phyloP scores from a whole-genome alignment of 208 protist genomes.

The Sergeia podlipaevii region DNA sequence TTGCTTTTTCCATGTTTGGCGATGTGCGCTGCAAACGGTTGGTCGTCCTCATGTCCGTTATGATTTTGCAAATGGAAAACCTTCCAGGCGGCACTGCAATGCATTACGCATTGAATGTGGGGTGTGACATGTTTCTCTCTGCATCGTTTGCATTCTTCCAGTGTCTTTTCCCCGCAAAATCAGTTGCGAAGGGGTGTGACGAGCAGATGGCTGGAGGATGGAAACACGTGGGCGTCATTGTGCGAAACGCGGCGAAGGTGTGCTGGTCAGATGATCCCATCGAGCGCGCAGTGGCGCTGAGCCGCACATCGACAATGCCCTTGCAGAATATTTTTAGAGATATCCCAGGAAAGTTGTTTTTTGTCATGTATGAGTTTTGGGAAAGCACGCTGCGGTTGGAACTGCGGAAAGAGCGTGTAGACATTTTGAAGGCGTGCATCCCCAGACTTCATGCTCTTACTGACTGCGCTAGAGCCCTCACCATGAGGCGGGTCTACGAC shows the following conservation, averaged over 20 bases:
- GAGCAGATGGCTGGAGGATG: slow-evolving; percentile 21
- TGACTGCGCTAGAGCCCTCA: slow-evolving; percentile 20
- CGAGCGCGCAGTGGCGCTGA: slow-evolving; percentile 30
- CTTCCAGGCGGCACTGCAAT: not conserved
- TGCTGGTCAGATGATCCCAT: slow-evolving; percentile 56
- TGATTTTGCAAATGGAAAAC: slow-evolving; percentile 36
- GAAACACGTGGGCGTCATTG: slow-evolving; percentile 19
- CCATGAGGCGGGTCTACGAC: slow-evolving; percentile 17
- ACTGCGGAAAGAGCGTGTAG: slow-evolving; percentile 44
- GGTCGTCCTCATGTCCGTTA: slow-evolving; percentile 15
- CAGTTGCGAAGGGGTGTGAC: slow-evolving; percentile 31
- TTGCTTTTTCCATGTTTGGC: slow-evolving; percentile 25
- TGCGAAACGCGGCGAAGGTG: slow-evolving; percentile 22
- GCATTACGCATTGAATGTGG: slow-evolving; percentile 22
- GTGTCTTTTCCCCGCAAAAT: slow-evolving; percentile 27
- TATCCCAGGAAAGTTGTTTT: slow-evolving; percentile 23
- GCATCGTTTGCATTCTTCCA: slow-evolving; percentile 35
- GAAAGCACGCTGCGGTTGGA: slow-evolving; percentile 54
- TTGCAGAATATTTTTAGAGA: slow-evolving; percentile 19
- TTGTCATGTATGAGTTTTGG: slow-evolving; percentile 55
- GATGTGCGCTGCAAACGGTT: slow-evolving; percentile 19
- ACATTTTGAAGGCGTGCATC: slow-evolving; percentile 23
- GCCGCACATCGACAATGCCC: slow-evolving; percentile 28
- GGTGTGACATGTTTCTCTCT: slow-evolving; percentile 41
- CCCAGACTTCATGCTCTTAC: slow-evolving; percentile 41